Percentiles rank a stretch among this genome's conserved stretches.
Evolutionary conservation across 345 rosid genomes (phyloP).

Genomic region (Pelargonium nanum): DNA sequence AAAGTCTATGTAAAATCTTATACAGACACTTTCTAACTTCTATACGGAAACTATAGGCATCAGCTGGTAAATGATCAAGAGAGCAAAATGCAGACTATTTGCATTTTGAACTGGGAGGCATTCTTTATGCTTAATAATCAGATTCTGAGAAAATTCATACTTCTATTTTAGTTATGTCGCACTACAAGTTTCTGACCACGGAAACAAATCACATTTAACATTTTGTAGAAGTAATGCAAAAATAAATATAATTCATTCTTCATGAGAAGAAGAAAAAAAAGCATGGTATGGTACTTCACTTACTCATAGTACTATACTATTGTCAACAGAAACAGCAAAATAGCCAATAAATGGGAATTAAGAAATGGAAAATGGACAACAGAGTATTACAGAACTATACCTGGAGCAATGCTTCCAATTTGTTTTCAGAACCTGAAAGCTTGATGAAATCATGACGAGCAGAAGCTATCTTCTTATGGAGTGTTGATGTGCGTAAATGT

Average conservation of each 20-base stretch:
- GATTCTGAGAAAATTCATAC: background rate
- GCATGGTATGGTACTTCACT: no score
- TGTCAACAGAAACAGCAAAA: background rate
- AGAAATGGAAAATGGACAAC: background rate
- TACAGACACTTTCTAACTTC: no score
- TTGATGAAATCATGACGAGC: constrained; percentile 89
- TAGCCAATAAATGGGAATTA: background rate
- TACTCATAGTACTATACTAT: background rate
- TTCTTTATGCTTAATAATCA: background rate
- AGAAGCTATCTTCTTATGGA: constrained; percentile 83
- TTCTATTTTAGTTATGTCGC: background rate
- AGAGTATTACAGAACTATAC: constrained; percentile 22
- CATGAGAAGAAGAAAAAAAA: no score
- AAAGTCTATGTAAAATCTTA: no score
- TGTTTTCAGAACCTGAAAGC: constrained; percentile 83
- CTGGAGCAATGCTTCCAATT: constrained; percentile 86
- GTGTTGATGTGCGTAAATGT: constrained; percentile 80
- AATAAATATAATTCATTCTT: no score
- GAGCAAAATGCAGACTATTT: background rate
- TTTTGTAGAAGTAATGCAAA: no score
- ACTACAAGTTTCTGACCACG: background rate
- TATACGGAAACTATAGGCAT: background rate
- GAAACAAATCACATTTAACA: background rate
- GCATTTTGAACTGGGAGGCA: background rate
- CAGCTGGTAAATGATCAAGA: background rate